Conservation (phyloP, 2,329 filamentous ascomycete species). For the Alternaria metachromatica region DNA sequence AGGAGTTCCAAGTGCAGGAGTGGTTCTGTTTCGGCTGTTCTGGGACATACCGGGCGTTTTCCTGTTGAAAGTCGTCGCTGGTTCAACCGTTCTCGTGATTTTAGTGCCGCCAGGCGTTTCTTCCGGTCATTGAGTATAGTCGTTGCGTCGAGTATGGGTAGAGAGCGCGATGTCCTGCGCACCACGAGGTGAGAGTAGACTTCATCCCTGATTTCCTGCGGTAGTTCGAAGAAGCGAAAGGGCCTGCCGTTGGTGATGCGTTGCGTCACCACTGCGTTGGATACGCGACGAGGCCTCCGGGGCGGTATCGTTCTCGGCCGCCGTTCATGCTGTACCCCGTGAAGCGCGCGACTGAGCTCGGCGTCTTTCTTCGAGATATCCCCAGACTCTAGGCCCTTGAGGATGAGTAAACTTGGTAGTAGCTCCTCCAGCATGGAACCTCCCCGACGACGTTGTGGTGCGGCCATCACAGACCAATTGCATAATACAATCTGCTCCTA, state of each 20-base stretch:
- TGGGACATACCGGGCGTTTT: slow-evolving; percentile 24
- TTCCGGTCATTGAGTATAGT: slow-evolving; percentile 33
- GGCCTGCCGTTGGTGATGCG: slow-evolving; percentile 13
- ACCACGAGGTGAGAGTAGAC: slow-evolving; percentile 38
- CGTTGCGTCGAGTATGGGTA: slow-evolving; percentile 32
- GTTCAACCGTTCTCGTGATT: slow-evolving; percentile 32
- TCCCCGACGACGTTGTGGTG: slow-evolving; percentile 34
- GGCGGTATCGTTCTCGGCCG: slow-evolving; percentile 1
- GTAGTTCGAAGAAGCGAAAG: slow-evolving; percentile 37
- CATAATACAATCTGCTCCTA: slow-evolving; percentile 29
- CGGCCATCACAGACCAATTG: slow-evolving; percentile 33
- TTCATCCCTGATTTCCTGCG: slow-evolving; percentile 38
- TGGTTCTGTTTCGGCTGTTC: slow-evolving; percentile 20
- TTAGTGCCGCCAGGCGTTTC: slow-evolving; percentile 28
- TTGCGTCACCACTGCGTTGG: background rate
- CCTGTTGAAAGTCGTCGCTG: slow-evolving; percentile 29
- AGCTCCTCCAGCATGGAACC: slow-evolving; percentile 33
- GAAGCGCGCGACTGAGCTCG: background rate
- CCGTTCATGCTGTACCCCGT: slow-evolving; percentile 2
- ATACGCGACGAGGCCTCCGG: background rate
- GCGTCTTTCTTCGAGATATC: background rate
- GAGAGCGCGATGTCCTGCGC: slow-evolving; percentile 11
- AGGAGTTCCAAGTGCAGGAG: slow-evolving; percentile 31
- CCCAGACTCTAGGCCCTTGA: slow-evolving; percentile 4
- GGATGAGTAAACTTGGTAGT: slow-evolving; percentile 1